Evolutionary conservation across 2,329 filamentous ascomycete species (phyloP).

Genomic region (Claviceps digitariae): DNA sequence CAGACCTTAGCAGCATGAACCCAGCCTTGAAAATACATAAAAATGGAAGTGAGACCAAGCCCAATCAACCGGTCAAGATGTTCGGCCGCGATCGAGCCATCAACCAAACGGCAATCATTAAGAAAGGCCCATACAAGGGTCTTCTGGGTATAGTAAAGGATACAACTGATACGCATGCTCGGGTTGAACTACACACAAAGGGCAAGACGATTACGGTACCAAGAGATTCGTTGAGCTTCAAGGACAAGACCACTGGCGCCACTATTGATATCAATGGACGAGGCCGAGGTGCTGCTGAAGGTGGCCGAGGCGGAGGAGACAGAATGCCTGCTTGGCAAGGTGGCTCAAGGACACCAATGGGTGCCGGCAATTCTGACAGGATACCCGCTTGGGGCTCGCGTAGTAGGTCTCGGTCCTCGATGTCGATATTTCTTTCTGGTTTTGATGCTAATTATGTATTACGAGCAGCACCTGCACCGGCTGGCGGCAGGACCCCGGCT

Average conservation of each 20-base stretch:
- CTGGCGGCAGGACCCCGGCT: constrained; percentile 46
- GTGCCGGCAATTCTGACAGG: constrained; percentile 44
- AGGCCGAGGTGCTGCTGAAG: constrained; percentile 32
- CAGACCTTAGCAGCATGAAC: constrained; percentile 84
- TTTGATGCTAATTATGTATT: background rate
- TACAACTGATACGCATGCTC: constrained; percentile 70
- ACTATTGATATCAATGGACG: constrained; percentile 56
- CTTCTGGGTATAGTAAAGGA: constrained; percentile 92
- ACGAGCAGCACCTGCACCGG: constrained; percentile 35
- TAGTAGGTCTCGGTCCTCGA: constrained; percentile 38
- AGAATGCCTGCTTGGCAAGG: constrained; percentile 45
- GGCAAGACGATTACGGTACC: constrained; percentile 78
- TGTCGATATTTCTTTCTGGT: background rate
- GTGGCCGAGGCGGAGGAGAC: constrained; percentile 30
- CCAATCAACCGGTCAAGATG: constrained; percentile 53
- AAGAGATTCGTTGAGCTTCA: constrained; percentile 71
- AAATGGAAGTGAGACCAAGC: constrained; percentile 35
- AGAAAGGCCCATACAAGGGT: constrained; percentile 81
- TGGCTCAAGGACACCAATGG: constrained; percentile 56
- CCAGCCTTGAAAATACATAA: constrained; percentile 67
- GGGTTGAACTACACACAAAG: constrained; percentile 89
- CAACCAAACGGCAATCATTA: constrained; percentile 82
- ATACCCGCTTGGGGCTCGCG: constrained; percentile 66
- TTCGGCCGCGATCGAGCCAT: constrained; percentile 74
- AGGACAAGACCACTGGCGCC: constrained; percentile 69